phyloP scores from a whole-genome alignment of 1,139 yeast species.

The Magnusiomyces tetraspermus region DNA sequence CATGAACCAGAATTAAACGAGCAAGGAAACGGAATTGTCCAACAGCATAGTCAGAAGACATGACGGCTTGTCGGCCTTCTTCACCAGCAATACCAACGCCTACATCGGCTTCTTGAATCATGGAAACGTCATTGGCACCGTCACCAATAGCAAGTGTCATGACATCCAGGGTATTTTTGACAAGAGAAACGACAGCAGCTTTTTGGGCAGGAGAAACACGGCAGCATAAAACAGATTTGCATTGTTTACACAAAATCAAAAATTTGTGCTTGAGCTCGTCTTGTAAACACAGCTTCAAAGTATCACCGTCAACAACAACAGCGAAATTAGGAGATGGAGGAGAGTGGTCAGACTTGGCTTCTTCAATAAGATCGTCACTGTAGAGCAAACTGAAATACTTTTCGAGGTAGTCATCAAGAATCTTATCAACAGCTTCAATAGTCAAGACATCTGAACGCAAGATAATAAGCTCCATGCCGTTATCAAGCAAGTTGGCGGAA shows the following conservation, averaged over 20 bases:
- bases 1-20: slow-evolving; percentile 76
- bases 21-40: slow-evolving; percentile 87
- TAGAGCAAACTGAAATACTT: slow-evolving; percentile 60
- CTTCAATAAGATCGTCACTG: slow-evolving; percentile 45
- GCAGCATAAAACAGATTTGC: slow-evolving; percentile 89
- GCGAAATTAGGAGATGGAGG: slow-evolving; percentile 75
- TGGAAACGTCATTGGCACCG: slow-evolving; percentile 97
- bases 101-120: slow-evolving; percentile 97
- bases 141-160: slow-evolving; percentile 95
- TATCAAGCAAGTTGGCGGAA: slow-evolving; percentile 81
- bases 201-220: slow-evolving; percentile 97
- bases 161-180: slow-evolving; percentile 67
- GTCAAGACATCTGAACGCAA: slow-evolving; percentile 42
- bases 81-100: slow-evolving; percentile 98
- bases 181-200: slow-evolving; percentile 90
- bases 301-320: slow-evolving; percentile 87
- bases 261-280: slow-evolving; percentile 54
- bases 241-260: slow-evolving; percentile 78
- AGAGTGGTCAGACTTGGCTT: slow-evolving; percentile 60
- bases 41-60: slow-evolving; percentile 94
- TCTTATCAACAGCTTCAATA: slow-evolving; percentile 41
- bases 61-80: slow-evolving; percentile 96
- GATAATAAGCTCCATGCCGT: slow-evolving; percentile 77
- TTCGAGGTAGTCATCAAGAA: slow-evolving; percentile 51
- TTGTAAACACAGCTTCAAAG: slow-evolving; percentile 61